Evolutionary conservation across 768 basidiomycete genomes (phyloP), one percentile per base, ranked within the genome.

Genomic region (Scleroderma bovista): DNA sequence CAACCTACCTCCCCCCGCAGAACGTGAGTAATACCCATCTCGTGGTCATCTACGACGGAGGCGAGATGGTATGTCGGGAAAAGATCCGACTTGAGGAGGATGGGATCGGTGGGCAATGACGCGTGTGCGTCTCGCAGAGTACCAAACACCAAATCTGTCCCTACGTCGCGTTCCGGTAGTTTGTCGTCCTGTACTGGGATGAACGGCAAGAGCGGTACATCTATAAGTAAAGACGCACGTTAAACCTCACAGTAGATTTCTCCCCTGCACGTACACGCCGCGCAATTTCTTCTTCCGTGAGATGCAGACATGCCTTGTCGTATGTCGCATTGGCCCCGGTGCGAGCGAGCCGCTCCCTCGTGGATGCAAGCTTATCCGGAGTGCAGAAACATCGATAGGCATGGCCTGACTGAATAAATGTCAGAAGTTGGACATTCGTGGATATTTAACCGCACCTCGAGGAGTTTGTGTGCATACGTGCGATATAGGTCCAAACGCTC

Each of bases 31-130:
- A 99, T 91, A 1, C 84, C 85, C 96, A 99, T 99, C 58, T 85
- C 82, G 58, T 93, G 83, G 68, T 99, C 96, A 57, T 99, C 96
- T 0, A 95, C 91, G 0, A 98, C 91, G 19, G 85, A 93, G 0
- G 96, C 95, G 5, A 99, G 78, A 56, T 98, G 96, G 63, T 99
- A 99, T 0, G 95, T 98, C 6, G 96, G 96, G 64, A 88, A 95
- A 1, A 81, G 72, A 64, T 99, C 96, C 1, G 88, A 85, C 66
- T 99, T 98, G 52, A 98, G 73, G 3, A 98, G 72, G 40, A 98
- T 80, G 20, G 93, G 92, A 62, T 99, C 96, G 2, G 92, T 94
- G 2, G 85, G 81, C 5, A 89, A 67, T 1, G 87, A 91, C 11
- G 79, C 79, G 58, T 87, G 86, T 0, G 86, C 83, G 63, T 90